phyloP scores from a whole-genome alignment of 208 protist species.

The Acanthamoeba triangularis region DNA sequence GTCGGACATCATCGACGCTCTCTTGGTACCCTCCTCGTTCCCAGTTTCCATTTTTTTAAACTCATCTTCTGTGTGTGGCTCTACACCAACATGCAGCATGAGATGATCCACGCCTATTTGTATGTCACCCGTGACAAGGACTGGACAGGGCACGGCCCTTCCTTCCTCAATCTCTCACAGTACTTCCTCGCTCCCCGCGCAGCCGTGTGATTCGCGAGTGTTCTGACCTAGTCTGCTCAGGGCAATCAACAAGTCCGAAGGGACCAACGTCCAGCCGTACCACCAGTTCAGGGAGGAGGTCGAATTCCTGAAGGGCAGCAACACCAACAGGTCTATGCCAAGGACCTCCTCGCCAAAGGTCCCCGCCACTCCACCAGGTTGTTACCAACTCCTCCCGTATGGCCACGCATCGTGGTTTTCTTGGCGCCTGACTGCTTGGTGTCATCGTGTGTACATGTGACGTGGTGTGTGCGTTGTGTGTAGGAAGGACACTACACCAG shows the following conservation, averaged over 20 bases:
- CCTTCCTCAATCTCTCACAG: background rate
- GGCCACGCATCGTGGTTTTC: too few relatives aligned
- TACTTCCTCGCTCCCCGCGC: background rate
- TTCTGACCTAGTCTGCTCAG: background rate
- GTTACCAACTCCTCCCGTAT: too few relatives aligned
- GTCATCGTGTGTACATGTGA: too few relatives aligned
- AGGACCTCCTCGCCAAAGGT: background rate
- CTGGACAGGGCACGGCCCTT: background rate
- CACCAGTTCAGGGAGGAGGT: slow-evolving; percentile 18
- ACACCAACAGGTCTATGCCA: background rate
- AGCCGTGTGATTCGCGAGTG: background rate
- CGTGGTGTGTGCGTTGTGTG: too few relatives aligned
- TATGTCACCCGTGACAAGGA: slow-evolving; percentile 6
- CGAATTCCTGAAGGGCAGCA: background rate
- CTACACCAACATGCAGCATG: background rate
- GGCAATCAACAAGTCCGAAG: slow-evolving; percentile 14
- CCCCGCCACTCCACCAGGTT: too few relatives aligned
- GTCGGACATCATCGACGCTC: background rate
- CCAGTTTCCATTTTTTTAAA: background rate
- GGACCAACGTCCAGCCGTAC: background rate
- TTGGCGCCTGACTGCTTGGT: too few relatives aligned
- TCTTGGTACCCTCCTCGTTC: background rate
- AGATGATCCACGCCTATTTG: slow-evolving; percentile 54
- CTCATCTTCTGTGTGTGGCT: background rate
- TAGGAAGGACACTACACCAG: too few relatives aligned